Conservation (phyloP, 2,329 filamentous ascomycete genomes). For the Leptosphaerulina australis region DNA sequence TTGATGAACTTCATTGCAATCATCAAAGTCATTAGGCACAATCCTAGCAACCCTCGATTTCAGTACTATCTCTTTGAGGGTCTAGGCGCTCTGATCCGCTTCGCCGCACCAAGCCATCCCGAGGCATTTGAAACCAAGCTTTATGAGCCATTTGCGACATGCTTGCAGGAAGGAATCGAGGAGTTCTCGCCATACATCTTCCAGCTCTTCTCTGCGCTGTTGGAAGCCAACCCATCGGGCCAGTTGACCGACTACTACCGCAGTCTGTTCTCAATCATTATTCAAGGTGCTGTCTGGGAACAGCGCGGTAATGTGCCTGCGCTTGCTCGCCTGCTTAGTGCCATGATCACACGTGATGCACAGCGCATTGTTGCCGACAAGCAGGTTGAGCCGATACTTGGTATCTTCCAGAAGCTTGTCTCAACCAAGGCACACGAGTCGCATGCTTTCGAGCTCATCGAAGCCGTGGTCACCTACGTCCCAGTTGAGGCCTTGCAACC, state of each 20-base stretch:
- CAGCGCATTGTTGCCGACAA: constrained; percentile 75
- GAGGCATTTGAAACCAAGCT: constrained; percentile 78
- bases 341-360: constrained; percentile 79
- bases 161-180: constrained; percentile 81
- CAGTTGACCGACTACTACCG: constrained; percentile 82
- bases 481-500: constrained; percentile 74
- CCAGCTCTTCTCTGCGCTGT: constrained; percentile 87
- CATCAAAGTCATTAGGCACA: constrained; percentile 87
- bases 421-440: constrained; percentile 81
- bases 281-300: constrained; percentile 87
- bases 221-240: constrained; percentile 83
- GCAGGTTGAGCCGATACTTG: constrained; percentile 85
- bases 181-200: constrained; percentile 98
- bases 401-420: constrained; percentile 92
- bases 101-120: constrained; percentile 70
- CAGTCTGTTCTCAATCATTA: constrained; percentile 75
- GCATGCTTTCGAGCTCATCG: constrained; percentile 88
- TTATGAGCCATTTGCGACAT: constrained; percentile 80
- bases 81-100: constrained; percentile 84
- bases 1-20: constrained; percentile 85
- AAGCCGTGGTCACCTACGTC: constrained; percentile 76
- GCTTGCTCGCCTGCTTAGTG: constrained; percentile 80
- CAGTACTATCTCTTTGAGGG: constrained; percentile 99
- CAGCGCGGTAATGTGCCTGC: constrained; percentile 91
- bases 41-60: constrained; percentile 96